Evolutionary conservation across 1,284 basidiomycete species (phyloP).

Genomic region (Leccinum subrobustum): DNA sequence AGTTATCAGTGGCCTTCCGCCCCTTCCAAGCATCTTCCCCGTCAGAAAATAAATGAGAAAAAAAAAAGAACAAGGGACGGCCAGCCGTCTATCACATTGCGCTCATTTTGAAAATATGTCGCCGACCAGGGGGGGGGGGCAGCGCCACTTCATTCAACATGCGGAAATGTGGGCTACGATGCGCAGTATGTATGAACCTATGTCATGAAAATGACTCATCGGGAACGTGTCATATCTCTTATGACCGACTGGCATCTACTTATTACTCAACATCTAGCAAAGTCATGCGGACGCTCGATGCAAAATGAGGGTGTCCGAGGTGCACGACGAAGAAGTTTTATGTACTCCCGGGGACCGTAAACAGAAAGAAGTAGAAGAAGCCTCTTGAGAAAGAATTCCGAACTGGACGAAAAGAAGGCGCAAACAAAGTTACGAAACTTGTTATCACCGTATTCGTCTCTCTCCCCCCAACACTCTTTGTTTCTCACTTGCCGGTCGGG

Average conservation of each 20-base stretch:
- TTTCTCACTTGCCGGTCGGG: neutral
- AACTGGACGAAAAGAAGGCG: neutral
- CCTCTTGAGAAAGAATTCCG: neutral
- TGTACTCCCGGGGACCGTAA: neutral
- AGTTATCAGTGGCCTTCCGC: too few species aligned
- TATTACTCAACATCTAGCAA: neutral
- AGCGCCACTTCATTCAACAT: neutral
- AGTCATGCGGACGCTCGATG: neutral
- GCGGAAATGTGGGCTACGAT: neutral
- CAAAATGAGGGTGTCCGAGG: conserved; percentile 17
- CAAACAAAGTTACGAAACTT: conserved; percentile 9
- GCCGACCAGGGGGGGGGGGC: too few species aligned
- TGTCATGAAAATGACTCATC: neutral
- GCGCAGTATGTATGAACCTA: neutral
- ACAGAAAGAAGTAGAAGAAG: neutral
- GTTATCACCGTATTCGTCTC: neutral
- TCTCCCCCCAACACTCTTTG: neutral
- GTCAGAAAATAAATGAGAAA: too few species aligned
- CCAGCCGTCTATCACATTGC: too few species aligned
- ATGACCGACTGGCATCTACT: neutral
- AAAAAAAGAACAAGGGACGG: too few species aligned
- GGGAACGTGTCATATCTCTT: neutral
- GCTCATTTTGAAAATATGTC: too few species aligned
- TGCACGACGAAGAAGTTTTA: conserved; percentile 3
- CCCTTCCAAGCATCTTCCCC: too few species aligned